Base-by-base conservation (phyloP, 73 alveolate genomes). In the Uronychia setigera region DNA sequence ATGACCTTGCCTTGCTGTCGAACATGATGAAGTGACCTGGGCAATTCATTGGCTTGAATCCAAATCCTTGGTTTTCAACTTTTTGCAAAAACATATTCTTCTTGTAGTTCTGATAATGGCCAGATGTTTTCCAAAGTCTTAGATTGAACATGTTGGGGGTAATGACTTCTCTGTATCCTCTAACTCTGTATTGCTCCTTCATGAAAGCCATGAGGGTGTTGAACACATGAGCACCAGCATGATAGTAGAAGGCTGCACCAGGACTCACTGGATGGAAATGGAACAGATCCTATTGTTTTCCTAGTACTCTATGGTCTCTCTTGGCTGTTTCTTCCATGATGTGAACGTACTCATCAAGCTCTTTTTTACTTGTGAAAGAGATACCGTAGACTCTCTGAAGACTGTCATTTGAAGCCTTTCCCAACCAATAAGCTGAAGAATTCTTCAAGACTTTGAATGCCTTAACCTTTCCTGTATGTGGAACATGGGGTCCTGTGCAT, bases 21-120 rank as follows among this genome's bases (percentile, higher is more conserved):
- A 95, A 98, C 98, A 98, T 95, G 32, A 96, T 78, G 91, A 97
- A 95, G 89, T 99, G 99, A 31, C 99, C 99, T 0, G 99, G 99
- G 90, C 99, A 99, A 95, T 99, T 99, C 99, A 99, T 99, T 33
- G 99, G 99, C 92, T 98, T 99, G 93, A 99, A 83, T 59, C 99
- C 99, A 94, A 97, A 98, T 92, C 99, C 99, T 87, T 96, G 97
- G 87, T 95, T 97, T 80, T 97, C 99, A 79, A 97, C 99, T 75
- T 98, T 98, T 95, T 97, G 86, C 87, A 98, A 80, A 91, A 97
- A 99, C 97, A 99, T 88, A 93, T 97, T 97, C 77, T 99, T 99
- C 92, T 99, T 98, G 93, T 98, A 99, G 94, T 97, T 98, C 89
- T 97, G 97, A 94, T 98, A 99, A 97, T 99, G 99, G 32, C 99